phyloP scores from a whole-genome alignment of 1,284 basidiomycete species.

The Puccinia novopanici region DNA sequence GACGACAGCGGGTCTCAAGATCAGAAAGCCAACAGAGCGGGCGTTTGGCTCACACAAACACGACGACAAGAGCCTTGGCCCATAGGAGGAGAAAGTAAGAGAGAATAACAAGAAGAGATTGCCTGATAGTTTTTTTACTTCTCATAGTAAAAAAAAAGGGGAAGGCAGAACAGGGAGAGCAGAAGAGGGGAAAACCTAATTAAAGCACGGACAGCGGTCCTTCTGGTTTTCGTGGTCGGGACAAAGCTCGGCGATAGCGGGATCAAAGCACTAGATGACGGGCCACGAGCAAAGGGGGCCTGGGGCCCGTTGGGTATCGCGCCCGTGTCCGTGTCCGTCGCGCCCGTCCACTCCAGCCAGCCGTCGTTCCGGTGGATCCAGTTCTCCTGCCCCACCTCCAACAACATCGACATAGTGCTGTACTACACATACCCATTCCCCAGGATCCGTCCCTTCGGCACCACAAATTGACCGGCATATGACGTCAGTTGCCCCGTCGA shows the following conservation, averaged over 20 bases:
- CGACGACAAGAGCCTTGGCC: too few species aligned
- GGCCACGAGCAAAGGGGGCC: conserved; percentile 56
- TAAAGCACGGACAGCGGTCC: conserved; percentile 27
- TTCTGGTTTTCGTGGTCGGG: conserved; percentile 14
- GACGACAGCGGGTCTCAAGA: too few species aligned
- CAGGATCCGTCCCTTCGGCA: conserved; percentile 56
- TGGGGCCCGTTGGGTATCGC: background rate
- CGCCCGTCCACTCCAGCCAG: conserved; percentile 54
- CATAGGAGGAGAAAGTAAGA: too few species aligned
- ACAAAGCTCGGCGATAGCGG: conserved; percentile 35
- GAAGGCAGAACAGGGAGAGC: too few species aligned
- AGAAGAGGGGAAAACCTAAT: background rate
- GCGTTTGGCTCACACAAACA: too few species aligned
- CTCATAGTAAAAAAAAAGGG: too few species aligned
- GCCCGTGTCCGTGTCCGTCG: conserved; percentile 23
- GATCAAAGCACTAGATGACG: conserved; percentile 55
- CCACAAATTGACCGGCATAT: conserved; percentile 59
- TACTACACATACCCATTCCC: conserved; percentile 54
- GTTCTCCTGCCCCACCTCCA: conserved; percentile 56
- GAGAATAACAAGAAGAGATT: too few species aligned
- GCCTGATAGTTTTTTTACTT: too few species aligned
- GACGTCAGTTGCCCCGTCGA: conserved; percentile 52
- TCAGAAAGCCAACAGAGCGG: too few species aligned
- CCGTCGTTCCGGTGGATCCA: conserved; percentile 58
- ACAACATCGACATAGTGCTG: conserved; percentile 54